A percentile compares a stretch with the other conserved stretches of the same genome.
Conservation (phyloP, 371 early-diverging fungal genomes). For the Mucor velutinosus region DNA sequence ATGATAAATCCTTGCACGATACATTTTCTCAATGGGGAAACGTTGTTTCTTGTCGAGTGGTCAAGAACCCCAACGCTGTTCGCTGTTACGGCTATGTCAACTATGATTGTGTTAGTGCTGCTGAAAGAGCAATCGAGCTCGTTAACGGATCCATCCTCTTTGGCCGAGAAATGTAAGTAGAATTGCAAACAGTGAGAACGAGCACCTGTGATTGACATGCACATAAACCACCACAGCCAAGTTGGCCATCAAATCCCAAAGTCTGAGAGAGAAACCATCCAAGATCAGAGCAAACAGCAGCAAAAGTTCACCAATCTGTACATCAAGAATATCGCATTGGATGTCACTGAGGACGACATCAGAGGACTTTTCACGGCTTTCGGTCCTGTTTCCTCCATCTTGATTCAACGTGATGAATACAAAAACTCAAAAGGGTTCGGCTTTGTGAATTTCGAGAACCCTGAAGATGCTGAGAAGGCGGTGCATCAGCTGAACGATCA, state of each 20-base stretch:
- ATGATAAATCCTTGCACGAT: constrained; percentile 96
- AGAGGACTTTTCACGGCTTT: constrained; percentile 77
- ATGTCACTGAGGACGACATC: constrained; percentile 87
- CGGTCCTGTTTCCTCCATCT: constrained; percentile 87
- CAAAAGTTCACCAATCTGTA: constrained; percentile 96
- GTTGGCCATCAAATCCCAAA: constrained; percentile 91
- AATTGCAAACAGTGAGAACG: background rate
- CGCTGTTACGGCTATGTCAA: constrained; percentile 99
- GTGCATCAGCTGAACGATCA: constrained; percentile 93
- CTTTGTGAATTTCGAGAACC: constrained; percentile 94
- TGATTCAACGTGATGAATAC: constrained; percentile 74
- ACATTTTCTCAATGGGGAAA: constrained; percentile 99
- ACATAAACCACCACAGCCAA: constrained; percentile 12
- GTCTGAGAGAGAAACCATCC: constrained; percentile 87
- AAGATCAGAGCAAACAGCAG: constrained; percentile 64
- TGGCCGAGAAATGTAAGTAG: constrained; percentile 80
- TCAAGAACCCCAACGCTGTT: constrained; percentile 67
- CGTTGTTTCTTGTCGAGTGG: constrained; percentile 98
- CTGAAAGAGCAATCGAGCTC: constrained; percentile 93
- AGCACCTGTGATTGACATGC: background rate
- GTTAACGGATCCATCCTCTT: constrained; percentile 97
- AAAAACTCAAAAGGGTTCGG: constrained; percentile 93
- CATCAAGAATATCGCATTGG: constrained; percentile 93
- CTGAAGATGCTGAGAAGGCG: constrained; percentile 90
- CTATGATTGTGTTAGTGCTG: constrained; percentile 94